Evolutionary conservation across 805 yeast species (phyloP).

Genomic region (Wickerhamomyces xylosicus): DNA sequence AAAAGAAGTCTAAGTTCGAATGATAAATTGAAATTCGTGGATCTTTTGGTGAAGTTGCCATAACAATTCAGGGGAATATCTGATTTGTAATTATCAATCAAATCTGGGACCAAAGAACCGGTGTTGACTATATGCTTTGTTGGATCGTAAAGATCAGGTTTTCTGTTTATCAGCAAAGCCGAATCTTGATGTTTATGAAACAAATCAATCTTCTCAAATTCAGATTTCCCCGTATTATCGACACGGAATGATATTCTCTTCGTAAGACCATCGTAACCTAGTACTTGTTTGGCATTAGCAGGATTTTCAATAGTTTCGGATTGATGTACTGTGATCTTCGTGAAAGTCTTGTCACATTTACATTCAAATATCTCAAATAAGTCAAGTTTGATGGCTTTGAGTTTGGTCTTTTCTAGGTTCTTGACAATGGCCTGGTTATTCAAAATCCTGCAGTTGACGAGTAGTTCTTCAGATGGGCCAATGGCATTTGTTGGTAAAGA

Average conservation of each 20-base stretch:
- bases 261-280: constrained; percentile 5
- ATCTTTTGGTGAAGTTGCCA: constrained; percentile 39
- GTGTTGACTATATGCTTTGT: constrained; percentile 7
- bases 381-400: constrained; percentile 37
- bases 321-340: constrained; percentile 32
- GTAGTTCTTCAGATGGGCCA: constrained; percentile 45
- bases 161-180: constrained; percentile 17
- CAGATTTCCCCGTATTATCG: constrained; percentile 17
- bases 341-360: constrained; percentile 26
- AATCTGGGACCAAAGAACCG: constrained; percentile 21
- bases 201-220: constrained; percentile 18
- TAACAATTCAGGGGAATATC: constrained; percentile 28
- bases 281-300: constrained; percentile 4
- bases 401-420: constrained; percentile 21
- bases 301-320: constrained; percentile 10
- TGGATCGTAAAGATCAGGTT: constrained; percentile 4
- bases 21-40: constrained; percentile 38
- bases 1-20: constrained; percentile 33
- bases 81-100: constrained; percentile 11
- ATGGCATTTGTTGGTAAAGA: constrained; percentile 40
- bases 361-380: constrained; percentile 42
- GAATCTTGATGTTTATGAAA: constrained; percentile 22
- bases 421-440: constrained; percentile 17
- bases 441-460: constrained; percentile 27
- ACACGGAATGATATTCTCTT: constrained; percentile 16